These are phyloP conservation scores for Eimeria tenella DNA, from an alignment of 169 alveolate species.

Conservation along the genomic window DNA sequence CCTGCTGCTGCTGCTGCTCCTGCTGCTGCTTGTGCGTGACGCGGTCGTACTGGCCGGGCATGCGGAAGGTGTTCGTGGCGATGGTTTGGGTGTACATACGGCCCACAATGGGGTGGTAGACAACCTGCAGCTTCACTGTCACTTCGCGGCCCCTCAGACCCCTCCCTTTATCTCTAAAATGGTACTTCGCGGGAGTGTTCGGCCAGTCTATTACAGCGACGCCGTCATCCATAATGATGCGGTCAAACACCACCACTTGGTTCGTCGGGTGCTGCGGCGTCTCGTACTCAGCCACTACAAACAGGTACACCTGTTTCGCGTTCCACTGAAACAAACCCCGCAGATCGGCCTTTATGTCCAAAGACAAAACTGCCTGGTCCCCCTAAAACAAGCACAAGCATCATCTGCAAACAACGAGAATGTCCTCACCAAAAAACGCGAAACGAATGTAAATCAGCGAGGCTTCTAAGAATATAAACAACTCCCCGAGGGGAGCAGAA, in stretches of 20 bases:
- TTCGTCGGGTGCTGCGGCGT: slow-evolving; percentile 76
- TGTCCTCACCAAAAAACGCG: background rate
- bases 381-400: slow-evolving; percentile 66
- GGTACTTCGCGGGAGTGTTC: slow-evolving; percentile 46
- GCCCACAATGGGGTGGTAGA: slow-evolving; percentile 73
- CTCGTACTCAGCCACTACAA: slow-evolving; percentile 79
- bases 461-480: too few relatives aligned
- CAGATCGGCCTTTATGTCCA: slow-evolving; percentile 81
- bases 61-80: slow-evolving; percentile 58
- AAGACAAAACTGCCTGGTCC: slow-evolving; percentile 83
- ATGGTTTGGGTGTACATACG: slow-evolving; percentile 49
- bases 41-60: slow-evolving; percentile 64
- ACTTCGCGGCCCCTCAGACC: slow-evolving; percentile 63
- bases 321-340: slow-evolving; percentile 80
- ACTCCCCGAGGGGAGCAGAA: too few relatives aligned
- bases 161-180: slow-evolving; percentile 67
- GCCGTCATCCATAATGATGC: slow-evolving; percentile 57
- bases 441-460: background rate
- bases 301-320: slow-evolving; percentile 82
- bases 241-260: slow-evolving; percentile 82
- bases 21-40: slow-evolving; percentile 30
- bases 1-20: slow-evolving; percentile 41
- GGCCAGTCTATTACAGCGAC: slow-evolving; percentile 26
- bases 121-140: slow-evolving; percentile 55
- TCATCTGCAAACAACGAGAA: background rate